Evolutionary conservation across 352 stramenopile species (phyloP), one percentile per base, ranked within the genome.

Genomic region (Peronospora tabacina): DNA sequence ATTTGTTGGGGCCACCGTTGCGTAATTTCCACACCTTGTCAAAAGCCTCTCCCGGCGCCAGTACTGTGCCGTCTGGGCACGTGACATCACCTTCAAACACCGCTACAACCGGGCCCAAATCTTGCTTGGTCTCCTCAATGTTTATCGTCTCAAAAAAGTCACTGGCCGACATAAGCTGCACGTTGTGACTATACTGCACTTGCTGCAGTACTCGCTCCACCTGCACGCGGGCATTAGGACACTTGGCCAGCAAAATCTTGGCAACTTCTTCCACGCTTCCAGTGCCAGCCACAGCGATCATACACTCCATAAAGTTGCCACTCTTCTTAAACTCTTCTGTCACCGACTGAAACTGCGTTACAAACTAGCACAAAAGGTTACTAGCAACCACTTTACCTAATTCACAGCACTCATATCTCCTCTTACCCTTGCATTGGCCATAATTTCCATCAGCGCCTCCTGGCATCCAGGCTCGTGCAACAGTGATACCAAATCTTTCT

Each of bases 21-120:
- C 80, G 70, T 36, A 96, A 76, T 32, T 83, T 80, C 85, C 83
- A 95, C 19, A 89, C 75, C 63, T 95, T 95, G 46, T 86, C 68
- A 44, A 96, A 90, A 0, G 65, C 57, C 45, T 85, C 63, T 29
- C 69, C 70, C 7, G 82, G 81, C 1, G 70, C 58, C 7, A 94
- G 50, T 7, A 92, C 70, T 5, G 77, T 92, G 19, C 86, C 85
- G 40, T 96, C 86, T 0, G 81, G 81, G 22, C 86, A 82, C 10
- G 81, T 93, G 22, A 95, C 72, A 40, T 96, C 86, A 12, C 70
- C 82, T 44, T 94, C 81, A 61, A 96, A 96, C n/a, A 85, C 73
- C 0, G 78, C 79, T n/a, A 84, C 66, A 33, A 86, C 66, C 0
- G 74, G 74, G 0, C 74, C 74, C 37, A 83, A 59, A 26, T 88